These are phyloP conservation scores for Aspergillus egyptiacus DNA, from an alignment of 495 filamentous ascomycete genomes.

Conservation along the genomic window DNA sequence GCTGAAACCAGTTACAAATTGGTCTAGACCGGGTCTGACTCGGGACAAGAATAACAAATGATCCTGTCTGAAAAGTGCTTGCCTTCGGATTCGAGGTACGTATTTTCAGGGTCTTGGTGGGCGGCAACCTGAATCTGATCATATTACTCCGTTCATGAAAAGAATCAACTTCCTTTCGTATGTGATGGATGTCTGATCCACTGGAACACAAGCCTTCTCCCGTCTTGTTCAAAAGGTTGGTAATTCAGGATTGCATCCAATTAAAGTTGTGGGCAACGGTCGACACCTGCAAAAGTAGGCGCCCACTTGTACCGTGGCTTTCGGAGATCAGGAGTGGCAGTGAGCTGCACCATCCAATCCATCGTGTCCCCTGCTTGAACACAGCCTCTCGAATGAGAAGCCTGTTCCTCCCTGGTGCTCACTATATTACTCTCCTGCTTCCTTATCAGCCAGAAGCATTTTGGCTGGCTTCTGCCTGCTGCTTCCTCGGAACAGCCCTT, in stretches of 20 bases:
- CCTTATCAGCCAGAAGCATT: conserved; percentile 3
- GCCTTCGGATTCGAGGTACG: not conserved
- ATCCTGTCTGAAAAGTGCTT: not conserved
- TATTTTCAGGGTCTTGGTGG: too few species aligned
- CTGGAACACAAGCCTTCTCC: too few species aligned
- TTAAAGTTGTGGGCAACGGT: too few species aligned
- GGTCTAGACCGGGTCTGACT: not conserved
- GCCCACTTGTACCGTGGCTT: not conserved
- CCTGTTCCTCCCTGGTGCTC: not conserved
- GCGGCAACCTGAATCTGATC: too few species aligned
- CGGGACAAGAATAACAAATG: too few species aligned
- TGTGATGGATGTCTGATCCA: not conserved
- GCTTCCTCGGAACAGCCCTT: not conserved
- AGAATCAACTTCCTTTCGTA: too few species aligned
- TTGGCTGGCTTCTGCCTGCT: conserved; percentile 8
- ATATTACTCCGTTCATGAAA: too few species aligned
- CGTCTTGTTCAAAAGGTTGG: too few species aligned
- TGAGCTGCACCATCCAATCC: not conserved
- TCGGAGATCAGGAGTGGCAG: not conserved
- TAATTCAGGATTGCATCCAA: too few species aligned
- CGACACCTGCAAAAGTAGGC: conserved; percentile 8
- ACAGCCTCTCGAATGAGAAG: conserved; percentile 7
- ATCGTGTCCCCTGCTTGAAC: conserved; percentile 1
- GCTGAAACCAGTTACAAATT: not conserved
- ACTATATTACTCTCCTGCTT: not conserved